These are phyloP conservation scores for Blastocrithidia nonstop DNA, from an alignment of 208 protist genomes.

Conservation along the genomic window DNA sequence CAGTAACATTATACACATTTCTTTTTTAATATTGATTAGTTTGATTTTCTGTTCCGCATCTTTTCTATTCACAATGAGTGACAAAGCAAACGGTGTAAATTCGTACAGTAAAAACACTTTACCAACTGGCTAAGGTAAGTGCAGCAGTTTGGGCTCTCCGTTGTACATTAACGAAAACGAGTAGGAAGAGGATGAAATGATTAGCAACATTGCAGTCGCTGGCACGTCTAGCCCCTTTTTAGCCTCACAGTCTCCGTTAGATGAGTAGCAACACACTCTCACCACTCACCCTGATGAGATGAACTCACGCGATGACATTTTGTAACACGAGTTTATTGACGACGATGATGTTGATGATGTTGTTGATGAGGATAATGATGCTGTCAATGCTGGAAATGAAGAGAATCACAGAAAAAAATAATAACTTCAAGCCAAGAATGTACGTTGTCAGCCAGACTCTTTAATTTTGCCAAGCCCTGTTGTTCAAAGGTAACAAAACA, in stretches of 20 bases:
- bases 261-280: constrained; percentile 4
- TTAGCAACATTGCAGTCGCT: constrained; percentile 25
- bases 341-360: no score
- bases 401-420: no score
- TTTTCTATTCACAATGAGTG: constrained; percentile 5
- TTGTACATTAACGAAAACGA: constrained; percentile 10
- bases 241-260: constrained; percentile 5
- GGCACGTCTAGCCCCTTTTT: constrained; percentile 7
- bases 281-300: no score
- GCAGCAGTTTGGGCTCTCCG: neutral
- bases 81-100: neutral
- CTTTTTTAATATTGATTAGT: constrained; percentile 1
- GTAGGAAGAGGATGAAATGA: constrained; percentile 22
- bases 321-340: no score
- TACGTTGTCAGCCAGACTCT: no score
- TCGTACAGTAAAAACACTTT: constrained; percentile 5
- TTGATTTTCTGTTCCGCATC: neutral
- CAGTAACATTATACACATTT: no score
- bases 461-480: no score
- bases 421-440: no score
- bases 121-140: no score
- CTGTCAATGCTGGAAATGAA: no score
- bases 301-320: no score
- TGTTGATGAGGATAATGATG: no score
- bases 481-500: neutral